Conservation (phyloP, 768 basidiomycete genomes). For the Lentinula edodes region DNA sequence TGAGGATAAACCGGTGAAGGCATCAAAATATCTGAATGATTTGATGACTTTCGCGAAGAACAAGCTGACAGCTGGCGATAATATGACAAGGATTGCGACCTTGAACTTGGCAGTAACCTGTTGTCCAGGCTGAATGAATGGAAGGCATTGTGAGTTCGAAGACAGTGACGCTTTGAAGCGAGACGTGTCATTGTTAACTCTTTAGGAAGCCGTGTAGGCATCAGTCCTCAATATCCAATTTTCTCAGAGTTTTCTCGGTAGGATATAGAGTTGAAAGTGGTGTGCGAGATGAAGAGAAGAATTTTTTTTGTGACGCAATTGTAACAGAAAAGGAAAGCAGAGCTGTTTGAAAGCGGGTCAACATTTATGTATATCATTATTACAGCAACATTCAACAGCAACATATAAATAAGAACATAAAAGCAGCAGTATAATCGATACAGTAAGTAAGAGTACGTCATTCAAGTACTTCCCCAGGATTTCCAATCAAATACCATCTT, state of each 20-base stretch:
- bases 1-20: background rate
- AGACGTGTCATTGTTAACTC: background rate
- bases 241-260: too few species aligned
- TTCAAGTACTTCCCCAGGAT: background rate
- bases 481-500: conserved; percentile 4
- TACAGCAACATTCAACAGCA: too few species aligned
- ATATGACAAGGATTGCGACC: background rate
- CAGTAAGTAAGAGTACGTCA: background rate
- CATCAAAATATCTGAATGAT: background rate
- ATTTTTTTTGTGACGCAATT: too few species aligned
- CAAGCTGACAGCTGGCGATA: background rate
- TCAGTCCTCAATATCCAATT: too few species aligned
- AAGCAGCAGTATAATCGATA: background rate
- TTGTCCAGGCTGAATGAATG: background rate
- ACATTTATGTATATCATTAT: too few species aligned
- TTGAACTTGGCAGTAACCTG: background rate
- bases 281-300: too few species aligned
- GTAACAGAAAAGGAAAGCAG: too few species aligned
- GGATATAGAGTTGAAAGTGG: too few species aligned
- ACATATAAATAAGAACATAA: too few species aligned
- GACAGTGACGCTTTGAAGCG: background rate
- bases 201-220: background rate
- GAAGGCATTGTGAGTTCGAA: background rate
- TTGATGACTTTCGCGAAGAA: background rate
- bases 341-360: too few species aligned